phyloP scores from a whole-genome alignment of 2,329 filamentous ascomycete genomes.

The Chrysoporthe deuterocubensis region DNA sequence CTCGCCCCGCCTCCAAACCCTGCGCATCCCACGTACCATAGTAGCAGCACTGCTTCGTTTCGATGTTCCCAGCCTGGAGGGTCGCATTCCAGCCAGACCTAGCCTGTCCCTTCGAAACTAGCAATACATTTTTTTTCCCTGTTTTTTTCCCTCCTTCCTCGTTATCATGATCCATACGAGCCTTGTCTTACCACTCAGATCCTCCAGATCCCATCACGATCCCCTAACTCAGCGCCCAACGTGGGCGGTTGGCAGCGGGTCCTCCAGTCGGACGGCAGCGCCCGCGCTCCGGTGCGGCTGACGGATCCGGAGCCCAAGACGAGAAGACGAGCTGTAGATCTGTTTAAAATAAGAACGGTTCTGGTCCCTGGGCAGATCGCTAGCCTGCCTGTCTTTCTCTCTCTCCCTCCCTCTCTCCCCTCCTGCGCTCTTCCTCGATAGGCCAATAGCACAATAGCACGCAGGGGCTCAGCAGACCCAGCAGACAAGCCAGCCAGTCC shows the following conservation, averaged over 20 bases:
- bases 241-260: not conserved
- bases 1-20: not conserved
- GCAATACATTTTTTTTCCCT: too few species aligned
- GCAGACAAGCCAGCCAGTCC: too few species aligned
- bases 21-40: not conserved
- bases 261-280: constrained; percentile 3
- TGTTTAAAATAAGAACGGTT: not conserved
- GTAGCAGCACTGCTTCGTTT: too few species aligned
- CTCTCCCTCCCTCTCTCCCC: not conserved
- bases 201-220: not conserved
- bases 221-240: not conserved
- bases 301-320: not conserved
- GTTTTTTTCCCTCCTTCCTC: too few species aligned
- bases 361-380: not conserved
- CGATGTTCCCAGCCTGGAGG: too few species aligned
- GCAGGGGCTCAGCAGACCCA: too few species aligned
- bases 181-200: not conserved
- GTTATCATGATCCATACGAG: too few species aligned
- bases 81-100: too few species aligned
- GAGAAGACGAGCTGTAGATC: not conserved
- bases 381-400: not conserved
- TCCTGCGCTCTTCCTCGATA: not conserved
- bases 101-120: too few species aligned
- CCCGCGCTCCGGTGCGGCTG: not conserved
- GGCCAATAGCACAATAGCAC: too few species aligned